A percentile compares a stretch with the other conserved stretches of the same genome.
These are phyloP conservation scores for Astrothelium macrocarpum DNA, from an alignment of 495 filamentous ascomycete species.

Conservation along the genomic window DNA sequence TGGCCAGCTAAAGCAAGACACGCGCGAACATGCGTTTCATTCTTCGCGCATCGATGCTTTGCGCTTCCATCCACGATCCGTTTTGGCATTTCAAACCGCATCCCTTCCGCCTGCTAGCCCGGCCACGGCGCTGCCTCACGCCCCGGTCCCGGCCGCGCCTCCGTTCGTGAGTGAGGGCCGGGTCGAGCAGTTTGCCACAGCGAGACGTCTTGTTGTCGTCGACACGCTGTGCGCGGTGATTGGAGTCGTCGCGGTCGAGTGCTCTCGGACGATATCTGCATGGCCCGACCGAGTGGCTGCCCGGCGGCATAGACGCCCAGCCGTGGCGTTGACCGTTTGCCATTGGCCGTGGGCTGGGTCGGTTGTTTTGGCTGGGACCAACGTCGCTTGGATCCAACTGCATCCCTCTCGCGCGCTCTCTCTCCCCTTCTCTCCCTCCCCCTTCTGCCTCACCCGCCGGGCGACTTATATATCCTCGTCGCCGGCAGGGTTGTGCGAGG, in stretches of 20 bases:
- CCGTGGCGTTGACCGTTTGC: neutral
- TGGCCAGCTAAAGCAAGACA: constrained; percentile 3
- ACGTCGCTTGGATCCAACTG: neutral
- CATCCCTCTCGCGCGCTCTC: neutral
- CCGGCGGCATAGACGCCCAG: neutral
- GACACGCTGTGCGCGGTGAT: neutral
- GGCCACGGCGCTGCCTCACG: neutral
- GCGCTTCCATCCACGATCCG: neutral
- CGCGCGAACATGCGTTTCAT: neutral
- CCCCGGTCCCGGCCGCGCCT: neutral
- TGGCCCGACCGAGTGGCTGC: neutral
- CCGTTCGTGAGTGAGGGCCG: neutral
- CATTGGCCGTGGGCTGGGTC: neutral
- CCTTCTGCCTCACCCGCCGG: neutral
- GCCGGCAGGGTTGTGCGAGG: neutral
- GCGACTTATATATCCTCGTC: neutral
- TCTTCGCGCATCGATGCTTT: neutral
- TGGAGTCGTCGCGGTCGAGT: neutral
- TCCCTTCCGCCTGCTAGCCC: neutral
- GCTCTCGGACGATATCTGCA: neutral
- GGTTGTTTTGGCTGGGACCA: neutral
- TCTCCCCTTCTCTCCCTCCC: neutral
- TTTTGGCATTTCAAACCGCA: neutral
- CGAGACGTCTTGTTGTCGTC: neutral
- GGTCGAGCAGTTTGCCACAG: neutral